Conservation (phyloP, 116 monocot species). For the Trichopus zeylanicus region DNA sequence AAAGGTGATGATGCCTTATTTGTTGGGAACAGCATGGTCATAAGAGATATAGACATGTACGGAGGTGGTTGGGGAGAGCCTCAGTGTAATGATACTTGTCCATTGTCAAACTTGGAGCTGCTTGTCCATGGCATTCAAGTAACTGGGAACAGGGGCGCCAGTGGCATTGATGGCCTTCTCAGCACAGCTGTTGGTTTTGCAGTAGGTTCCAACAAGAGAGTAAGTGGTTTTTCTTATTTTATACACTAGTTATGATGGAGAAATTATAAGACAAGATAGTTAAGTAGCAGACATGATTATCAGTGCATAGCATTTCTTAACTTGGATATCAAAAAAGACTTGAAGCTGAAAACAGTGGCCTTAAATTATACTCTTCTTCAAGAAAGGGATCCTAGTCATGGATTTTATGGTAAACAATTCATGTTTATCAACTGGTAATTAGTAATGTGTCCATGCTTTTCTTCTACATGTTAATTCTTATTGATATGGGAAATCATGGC, state of each 20-base stretch:
- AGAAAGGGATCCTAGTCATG: no score
- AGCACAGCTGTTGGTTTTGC: slow-evolving; percentile 90
- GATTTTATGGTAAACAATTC: no score
- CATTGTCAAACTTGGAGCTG: slow-evolving; percentile 11
- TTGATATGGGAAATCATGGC: no score
- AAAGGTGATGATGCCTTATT: slow-evolving; percentile 54
- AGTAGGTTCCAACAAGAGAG: slow-evolving; percentile 66
- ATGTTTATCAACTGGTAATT: no score
- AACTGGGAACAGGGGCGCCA: slow-evolving; percentile 88
- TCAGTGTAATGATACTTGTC: slow-evolving; percentile 2
- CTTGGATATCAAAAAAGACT: no score
- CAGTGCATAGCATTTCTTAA: no score
- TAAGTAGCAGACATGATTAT: no score
- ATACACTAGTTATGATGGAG: neutral
- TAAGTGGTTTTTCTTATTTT: slow-evolving; percentile 14
- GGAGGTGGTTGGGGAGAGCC: slow-evolving; percentile 40
- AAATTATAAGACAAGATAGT: no score
- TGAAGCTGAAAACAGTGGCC: no score
- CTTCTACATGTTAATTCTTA: no score
- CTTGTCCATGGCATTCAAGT: slow-evolving; percentile 52
- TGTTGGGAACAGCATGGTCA: slow-evolving; percentile 93
- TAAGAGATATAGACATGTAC: slow-evolving; percentile 92
- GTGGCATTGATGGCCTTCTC: slow-evolving; percentile 96
- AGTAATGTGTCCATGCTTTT: no score
- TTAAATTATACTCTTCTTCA: no score